Evolutionary conservation across 257 asterid species (phyloP), one percentile per base, ranked within the genome.

Genomic region (Solanum microdontum): DNA sequence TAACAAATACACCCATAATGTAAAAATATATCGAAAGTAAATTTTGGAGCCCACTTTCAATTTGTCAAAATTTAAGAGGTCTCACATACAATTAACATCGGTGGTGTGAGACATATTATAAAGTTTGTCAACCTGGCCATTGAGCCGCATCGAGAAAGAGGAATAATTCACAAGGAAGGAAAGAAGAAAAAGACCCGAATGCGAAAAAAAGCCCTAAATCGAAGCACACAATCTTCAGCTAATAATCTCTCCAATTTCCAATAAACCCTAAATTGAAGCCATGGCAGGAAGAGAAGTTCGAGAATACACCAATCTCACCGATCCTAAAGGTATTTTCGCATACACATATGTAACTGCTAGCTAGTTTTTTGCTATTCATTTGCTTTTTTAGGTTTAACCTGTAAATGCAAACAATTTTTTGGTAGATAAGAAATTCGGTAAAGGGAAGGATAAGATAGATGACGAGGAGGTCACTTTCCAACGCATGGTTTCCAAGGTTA

Each of bases 401-500:
- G 58, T n/a, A 12, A 76, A 76, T n/a, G 83, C 58, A 10, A 34
- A 36, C 51, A 21, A 40, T 2, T 21, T 33, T 90, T 89, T 64
- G 33, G 90, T 92, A 96, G 98, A 94, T 88, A 97, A 93, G 69
- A 96, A 95, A 87, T 90, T 66, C 91, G 98, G 98, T 74, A 97
- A 94, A 92, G 98, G 98, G 24, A 95, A 94, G 90, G 99, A 96
- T 85, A 91, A 91, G 88, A 90, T 97, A 82, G 98, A 97, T 83
- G 98, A 94, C 37, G 96, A 94, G 92, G 99, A 95, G 88, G 85
- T 93, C 84, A 97, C 99, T 84, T 97, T 97, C 91, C 99, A 94
- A 92, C 98, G 98, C 84, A 97, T 95, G 98, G 99, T 97, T 73
- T 92, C 98, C 91, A 97, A 97, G 99, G 99, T 96, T 95, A 93